These are phyloP conservation scores for Ophiostoma sp. DNA, from an alignment of 2,329 filamentous ascomycete species.

Conservation along the genomic window DNA sequence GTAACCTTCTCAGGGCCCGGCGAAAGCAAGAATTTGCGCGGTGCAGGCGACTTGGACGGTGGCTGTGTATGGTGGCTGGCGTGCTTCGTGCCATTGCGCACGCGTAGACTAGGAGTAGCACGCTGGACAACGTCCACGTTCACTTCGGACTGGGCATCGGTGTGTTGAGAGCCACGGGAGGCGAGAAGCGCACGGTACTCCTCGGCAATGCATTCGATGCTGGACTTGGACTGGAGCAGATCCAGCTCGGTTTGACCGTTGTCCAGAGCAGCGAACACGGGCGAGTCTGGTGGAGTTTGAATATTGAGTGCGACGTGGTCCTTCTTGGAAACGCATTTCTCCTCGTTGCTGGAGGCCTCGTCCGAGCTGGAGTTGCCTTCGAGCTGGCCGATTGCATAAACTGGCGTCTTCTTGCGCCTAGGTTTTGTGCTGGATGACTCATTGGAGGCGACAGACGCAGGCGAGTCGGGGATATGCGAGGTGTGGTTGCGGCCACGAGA, in stretches of 20 bases:
- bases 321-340: neutral
- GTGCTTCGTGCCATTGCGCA: slow-evolving; percentile 13
- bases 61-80: neutral
- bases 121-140: neutral
- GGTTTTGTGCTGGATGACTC: slow-evolving; percentile 30
- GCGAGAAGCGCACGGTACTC: slow-evolving; percentile 47
- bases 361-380: slow-evolving; percentile 32
- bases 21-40: slow-evolving; percentile 16
- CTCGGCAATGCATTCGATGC: slow-evolving; percentile 46
- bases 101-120: neutral
- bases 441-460: slow-evolving; percentile 10
- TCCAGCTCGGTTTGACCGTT: slow-evolving; percentile 18
- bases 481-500: slow-evolving; percentile 24
- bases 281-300: slow-evolving; percentile 20
- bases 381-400: slow-evolving; percentile 46
- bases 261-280: neutral
- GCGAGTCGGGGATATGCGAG: slow-evolving; percentile 26
- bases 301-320: slow-evolving; percentile 3
- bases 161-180: slow-evolving; percentile 35
- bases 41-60: neutral
- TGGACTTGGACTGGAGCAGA: slow-evolving; percentile 31
- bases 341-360: neutral
- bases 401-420: slow-evolving; percentile 48
- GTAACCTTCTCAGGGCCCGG: neutral
- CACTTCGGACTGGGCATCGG: slow-evolving; percentile 19